These are phyloP conservation scores for Helotiales sp. DNA, from an alignment of 2,329 filamentous ascomycete genomes.

Conservation along the genomic window DNA sequence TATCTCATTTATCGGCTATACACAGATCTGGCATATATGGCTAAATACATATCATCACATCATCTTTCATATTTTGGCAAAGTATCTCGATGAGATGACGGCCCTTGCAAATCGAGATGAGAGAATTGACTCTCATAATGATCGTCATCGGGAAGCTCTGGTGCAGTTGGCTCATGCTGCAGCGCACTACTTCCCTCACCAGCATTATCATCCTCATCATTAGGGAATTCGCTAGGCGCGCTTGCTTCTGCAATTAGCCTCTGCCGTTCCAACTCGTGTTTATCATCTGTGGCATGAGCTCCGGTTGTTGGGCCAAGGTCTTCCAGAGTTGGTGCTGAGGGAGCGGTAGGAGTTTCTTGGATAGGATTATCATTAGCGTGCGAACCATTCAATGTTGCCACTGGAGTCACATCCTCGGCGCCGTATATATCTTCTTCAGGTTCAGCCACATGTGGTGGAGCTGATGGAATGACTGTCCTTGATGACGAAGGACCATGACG, in stretches of 20 bases:
- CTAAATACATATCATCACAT: constrained; percentile 7
- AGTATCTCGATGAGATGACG: constrained; percentile 21
- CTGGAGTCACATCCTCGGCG: constrained; percentile 41
- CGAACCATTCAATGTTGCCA: constrained; percentile 10
- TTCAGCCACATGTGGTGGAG: constrained; percentile 38
- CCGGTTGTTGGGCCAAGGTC: constrained; percentile 22
- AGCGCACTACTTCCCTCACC: constrained; percentile 31
- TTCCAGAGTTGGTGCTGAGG: constrained; percentile 27
- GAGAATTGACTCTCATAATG: constrained; percentile 40
- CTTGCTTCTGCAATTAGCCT: constrained; percentile 53
- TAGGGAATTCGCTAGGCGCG: constrained; percentile 52
- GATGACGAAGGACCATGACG: constrained; percentile 44
- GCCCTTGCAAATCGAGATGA: constrained; percentile 13
- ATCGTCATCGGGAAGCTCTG: constrained; percentile 56
- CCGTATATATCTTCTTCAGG: constrained; percentile 54
- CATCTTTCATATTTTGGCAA: constrained; percentile 35
- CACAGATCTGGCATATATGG: not conserved
- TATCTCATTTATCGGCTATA: constrained; percentile 3
- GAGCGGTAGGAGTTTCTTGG: not conserved
- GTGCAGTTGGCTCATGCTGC: constrained; percentile 52
- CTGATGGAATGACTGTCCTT: constrained; percentile 39
- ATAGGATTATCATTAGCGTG: constrained; percentile 11
- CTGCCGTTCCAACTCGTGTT: constrained; percentile 64
- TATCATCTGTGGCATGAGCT: constrained; percentile 57
- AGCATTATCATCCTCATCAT: constrained; percentile 42